These are phyloP conservation scores for Lumnitzera littorea DNA, from an alignment of 345 rosid species.

Conservation along the genomic window DNA sequence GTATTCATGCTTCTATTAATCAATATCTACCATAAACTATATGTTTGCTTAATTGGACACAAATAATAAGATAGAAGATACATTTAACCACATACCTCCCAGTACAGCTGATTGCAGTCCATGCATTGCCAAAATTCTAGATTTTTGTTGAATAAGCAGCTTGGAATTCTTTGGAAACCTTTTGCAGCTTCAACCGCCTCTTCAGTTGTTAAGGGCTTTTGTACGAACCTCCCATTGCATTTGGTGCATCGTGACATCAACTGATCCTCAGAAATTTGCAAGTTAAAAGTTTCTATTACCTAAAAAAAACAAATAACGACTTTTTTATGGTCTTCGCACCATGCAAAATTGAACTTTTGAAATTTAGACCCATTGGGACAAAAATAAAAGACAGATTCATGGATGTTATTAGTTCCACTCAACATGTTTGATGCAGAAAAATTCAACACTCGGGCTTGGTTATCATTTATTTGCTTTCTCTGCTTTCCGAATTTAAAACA, in stretches of 20 bases:
- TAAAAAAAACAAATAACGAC: conserved; percentile 14
- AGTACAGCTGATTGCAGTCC: conserved; percentile 90
- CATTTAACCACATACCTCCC: conserved; percentile 59
- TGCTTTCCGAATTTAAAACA: no score
- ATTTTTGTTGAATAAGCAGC: conserved; percentile 75
- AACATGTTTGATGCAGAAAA: no score
- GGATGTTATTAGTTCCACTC: no score
- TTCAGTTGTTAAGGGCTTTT: conserved; percentile 68
- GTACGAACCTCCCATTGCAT: conserved; percentile 89
- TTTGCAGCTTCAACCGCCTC: conserved; percentile 93
- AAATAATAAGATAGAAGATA: background rate
- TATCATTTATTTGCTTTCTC: no score
- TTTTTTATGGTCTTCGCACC: background rate
- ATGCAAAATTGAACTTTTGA: background rate
- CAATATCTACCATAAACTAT: background rate
- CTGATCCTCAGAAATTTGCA: conserved; percentile 62
- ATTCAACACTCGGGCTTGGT: no score
- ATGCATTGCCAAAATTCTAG: conserved; percentile 95
- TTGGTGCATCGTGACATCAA: conserved; percentile 94
- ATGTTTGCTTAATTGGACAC: background rate
- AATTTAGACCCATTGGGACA: no score
- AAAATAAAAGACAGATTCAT: no score
- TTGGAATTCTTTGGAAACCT: conserved; percentile 86
- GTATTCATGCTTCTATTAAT: background rate
- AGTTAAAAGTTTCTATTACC: conserved; percentile 66